A percentile compares a stretch with the other conserved stretches of the same genome.
Conservation (phyloP, 768 basidiomycete species). For the Kwoniella sp. region DNA sequence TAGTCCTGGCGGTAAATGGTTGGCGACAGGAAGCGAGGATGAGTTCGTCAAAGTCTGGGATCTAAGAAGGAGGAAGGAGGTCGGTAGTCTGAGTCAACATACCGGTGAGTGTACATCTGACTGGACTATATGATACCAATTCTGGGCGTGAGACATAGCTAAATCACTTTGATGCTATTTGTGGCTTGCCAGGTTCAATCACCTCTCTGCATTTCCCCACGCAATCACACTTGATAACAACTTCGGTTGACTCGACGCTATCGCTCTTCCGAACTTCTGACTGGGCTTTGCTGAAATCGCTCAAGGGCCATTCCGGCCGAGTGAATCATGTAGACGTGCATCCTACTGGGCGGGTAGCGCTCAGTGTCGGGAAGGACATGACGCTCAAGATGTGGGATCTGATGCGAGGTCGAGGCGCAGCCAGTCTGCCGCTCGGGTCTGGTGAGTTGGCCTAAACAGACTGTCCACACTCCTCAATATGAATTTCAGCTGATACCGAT, state of each 20-base stretch:
- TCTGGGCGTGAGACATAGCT: no score
- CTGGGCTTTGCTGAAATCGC: conserved; percentile 81
- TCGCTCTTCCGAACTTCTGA: conserved; percentile 89
- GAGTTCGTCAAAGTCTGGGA: conserved; percentile 98
- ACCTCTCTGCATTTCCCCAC: conserved; percentile 84
- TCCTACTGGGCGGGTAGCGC: conserved; percentile 84
- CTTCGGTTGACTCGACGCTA: conserved; percentile 89
- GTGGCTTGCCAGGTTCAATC: conserved; percentile 79
- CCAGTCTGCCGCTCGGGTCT: conserved; percentile 84
- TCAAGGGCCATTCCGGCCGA: conserved; percentile 92
- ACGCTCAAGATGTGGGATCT: conserved; percentile 98
- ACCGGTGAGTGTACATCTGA: conserved; percentile 65
- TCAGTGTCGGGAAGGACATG: conserved; percentile 87
- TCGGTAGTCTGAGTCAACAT: conserved; percentile 93
- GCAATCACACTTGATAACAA: conserved; percentile 83
- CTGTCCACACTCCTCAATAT: not conserved
- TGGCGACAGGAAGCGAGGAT: conserved; percentile 93
- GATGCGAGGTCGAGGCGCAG: conserved; percentile 87
- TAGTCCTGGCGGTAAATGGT: conserved; percentile 92
- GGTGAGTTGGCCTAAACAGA: conserved; percentile 60
- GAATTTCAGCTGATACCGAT: conserved; percentile 1
- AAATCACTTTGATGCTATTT: no score
- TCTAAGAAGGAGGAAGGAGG: conserved; percentile 82
- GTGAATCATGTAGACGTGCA: conserved; percentile 90
- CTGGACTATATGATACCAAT: conserved; percentile 14